Evolutionary conservation across 2,329 filamentous ascomycete species (phyloP), one percentile per base, ranked within the genome.

Genomic region (Fusarium ambrosium): DNA sequence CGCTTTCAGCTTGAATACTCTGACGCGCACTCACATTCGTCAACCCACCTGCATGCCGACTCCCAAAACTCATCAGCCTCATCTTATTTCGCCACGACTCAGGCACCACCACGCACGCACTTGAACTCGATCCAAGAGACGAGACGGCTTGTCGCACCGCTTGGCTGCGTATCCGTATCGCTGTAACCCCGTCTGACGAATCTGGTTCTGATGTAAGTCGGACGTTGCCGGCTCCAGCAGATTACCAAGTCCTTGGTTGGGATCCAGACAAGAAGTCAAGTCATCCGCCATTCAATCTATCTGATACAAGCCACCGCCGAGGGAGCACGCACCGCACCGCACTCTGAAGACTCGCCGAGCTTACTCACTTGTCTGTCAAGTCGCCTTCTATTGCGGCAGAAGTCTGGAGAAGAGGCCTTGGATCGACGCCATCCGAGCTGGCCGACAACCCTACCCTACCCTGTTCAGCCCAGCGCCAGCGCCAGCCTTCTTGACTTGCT

Each of bases 401-500:
- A 24, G 36, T 39, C 68, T 69, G 48, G 51, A 62, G 37, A 60
- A 51, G n/a, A 39, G 53, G 32, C 41, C 45, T 62, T 68, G 69
- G 51, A 62, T 67, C 68, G 43, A 68, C 62, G 29, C 51, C 66
- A 65, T 71, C 74, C 65, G 64, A 72, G 67, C 63, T 71, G 73
- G 66, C 73, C 74, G 69, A 74, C 62, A 75, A 79, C 77, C 77
- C 77, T 29, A 29, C 29, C 29, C 29, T 29, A 29, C 29, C 29
- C 9, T 79, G 70, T 74, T 72, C 72, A 72, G 71, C 69, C 70
- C 66, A 72, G 65, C 63, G 43, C 69, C 77, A 72, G 69, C 48
- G 66, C 71, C 69, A 75, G 77, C 73, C 72, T 75, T 73, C 70
- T 78, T 68, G 61, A 72, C 72, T 59, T 55, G 72, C 69, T 71